Evolutionary conservation across 176 grass and related monocot species (phyloP).

Genomic region (Melocanna baccifera): DNA sequence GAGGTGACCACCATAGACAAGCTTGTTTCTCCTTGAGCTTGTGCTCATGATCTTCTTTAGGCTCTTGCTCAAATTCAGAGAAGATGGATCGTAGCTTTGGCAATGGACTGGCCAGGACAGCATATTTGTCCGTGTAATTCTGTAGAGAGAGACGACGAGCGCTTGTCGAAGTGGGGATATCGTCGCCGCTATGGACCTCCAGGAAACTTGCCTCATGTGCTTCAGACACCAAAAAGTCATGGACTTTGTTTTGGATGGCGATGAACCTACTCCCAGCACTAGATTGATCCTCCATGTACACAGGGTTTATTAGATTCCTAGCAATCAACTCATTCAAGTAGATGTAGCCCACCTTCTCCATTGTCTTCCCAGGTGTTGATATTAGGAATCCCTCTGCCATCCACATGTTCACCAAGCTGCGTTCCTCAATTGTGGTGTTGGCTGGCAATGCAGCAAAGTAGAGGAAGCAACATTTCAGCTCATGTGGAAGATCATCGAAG

Average conservation of each 20-base stretch:
- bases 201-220: constrained; percentile 33
- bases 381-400: constrained; percentile 37
- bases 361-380: constrained; percentile 1
- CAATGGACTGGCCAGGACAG: neutral
- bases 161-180: constrained; percentile 13
- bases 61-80: constrained; percentile 18
- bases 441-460: constrained; percentile 38
- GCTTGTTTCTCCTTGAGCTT: no score
- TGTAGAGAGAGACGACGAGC: constrained; percentile 31
- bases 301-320: constrained; percentile 16
- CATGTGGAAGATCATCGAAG: constrained; percentile 50
- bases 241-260: constrained; percentile 23
- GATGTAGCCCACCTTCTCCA: constrained; percentile 27
- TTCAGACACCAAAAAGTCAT: constrained; percentile 25
- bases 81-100: constrained; percentile 42
- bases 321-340: constrained; percentile 29
- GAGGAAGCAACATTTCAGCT: constrained; percentile 38
- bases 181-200: constrained; percentile 5
- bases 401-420: constrained; percentile 36
- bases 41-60: neutral
- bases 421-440: constrained; percentile 9
- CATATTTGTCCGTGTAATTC: constrained; percentile 38
- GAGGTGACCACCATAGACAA: no score
- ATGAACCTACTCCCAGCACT: neutral
- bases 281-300: neutral